Evolutionary conservation across 768 basidiomycete genomes (phyloP), one percentile per base, ranked within the genome.

Genomic region (Kwoniella sp.): DNA sequence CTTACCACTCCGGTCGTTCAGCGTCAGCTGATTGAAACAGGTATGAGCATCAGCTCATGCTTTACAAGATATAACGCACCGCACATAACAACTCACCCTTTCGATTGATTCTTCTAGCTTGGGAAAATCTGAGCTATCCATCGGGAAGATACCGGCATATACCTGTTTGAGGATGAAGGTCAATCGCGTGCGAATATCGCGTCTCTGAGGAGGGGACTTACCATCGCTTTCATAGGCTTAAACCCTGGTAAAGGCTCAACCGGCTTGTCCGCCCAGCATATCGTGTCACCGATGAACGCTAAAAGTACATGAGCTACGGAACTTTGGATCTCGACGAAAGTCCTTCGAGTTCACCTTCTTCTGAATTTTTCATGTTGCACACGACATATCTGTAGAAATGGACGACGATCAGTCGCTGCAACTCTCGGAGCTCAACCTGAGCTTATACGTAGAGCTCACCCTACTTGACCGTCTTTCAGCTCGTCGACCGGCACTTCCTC

Each of bases 311-410:
- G n/a, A n/a, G n/a, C n/a, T n/a, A n/a, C n/a, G n/a, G n/a, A n/a
- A n/a, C n/a, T n/a, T n/a, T n/a, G n/a, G n/a, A n/a, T n/a, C n/a
- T n/a, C n/a, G n/a, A n/a, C n/a, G n/a, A n/a, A n/a, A n/a, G n/a
- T n/a, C n/a, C n/a, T 26, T 23, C 15, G 13, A 15, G 56, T 76
- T 48, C 61, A 93, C 93, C 93, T 84, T 98, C 93, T 15, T 90
- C 87, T 11, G 91, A 90, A 72, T 96, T 90, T 80, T 97, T 99
- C 95, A 99, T 98, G 76, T 93, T 95, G 81, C 95, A 98, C 0
- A 92, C 90, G 57, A 79, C 63, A 61, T 81, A 79, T 26, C 67
- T 73, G 26, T 50, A 22, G 26, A 22, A n/a, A 34, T 17, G 22
- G 26, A 9, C 3, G 17, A 7, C 23, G 29, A 9, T 41, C 38